These are phyloP conservation scores for Trichoderma semiorbis DNA, from an alignment of 2,329 filamentous ascomycete genomes.

Conservation along the genomic window DNA sequence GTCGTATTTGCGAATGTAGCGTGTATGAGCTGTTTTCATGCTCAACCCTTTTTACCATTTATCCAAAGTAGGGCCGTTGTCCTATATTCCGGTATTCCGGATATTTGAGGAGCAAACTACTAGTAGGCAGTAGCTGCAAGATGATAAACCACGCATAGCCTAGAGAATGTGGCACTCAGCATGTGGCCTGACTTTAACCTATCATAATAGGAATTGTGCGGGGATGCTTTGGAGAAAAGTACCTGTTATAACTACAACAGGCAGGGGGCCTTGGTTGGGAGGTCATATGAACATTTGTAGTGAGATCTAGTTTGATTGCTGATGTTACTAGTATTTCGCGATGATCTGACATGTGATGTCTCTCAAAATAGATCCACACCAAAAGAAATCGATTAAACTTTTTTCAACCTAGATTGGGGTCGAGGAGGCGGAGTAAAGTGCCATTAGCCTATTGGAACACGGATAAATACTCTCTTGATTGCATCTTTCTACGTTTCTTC, in stretches of 20 bases:
- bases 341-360: background rate
- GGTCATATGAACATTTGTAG: background rate
- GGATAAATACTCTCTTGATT: background rate
- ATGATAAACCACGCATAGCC: background rate
- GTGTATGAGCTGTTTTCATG: background rate
- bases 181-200: background rate
- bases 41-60: background rate
- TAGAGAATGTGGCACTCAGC: background rate
- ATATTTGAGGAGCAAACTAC: background rate
- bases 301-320: background rate
- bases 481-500: background rate
- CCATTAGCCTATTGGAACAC: background rate
- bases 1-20: background rate
- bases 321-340: background rate
- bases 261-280: background rate
- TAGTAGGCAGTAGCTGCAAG: background rate
- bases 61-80: background rate
- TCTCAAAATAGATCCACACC: background rate
- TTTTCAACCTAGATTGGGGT: background rate
- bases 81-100: background rate
- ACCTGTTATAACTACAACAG: background rate
- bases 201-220: background rate
- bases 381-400: background rate
- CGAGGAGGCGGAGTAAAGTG: background rate
- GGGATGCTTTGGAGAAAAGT: background rate